Conservation (phyloP, 192 early-diverging fungal genomes). For the Mortierella claussenii region DNA sequence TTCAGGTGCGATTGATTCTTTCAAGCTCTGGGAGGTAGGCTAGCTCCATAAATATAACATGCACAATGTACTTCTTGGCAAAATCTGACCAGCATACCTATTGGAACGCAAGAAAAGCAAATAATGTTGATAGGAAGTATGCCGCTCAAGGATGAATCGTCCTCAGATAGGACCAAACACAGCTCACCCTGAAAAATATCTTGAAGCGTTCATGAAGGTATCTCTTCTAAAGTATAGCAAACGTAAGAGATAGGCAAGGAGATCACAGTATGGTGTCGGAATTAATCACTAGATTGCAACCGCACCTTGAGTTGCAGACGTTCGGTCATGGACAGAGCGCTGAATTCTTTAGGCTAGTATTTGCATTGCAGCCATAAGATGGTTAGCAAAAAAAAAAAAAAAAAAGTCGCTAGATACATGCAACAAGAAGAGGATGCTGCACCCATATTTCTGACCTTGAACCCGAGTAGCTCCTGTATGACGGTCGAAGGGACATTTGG, state of each 20-base stretch:
- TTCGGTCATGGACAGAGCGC: conserved; percentile 9
- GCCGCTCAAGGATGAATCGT: not conserved
- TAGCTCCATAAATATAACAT: conserved; percentile 25
- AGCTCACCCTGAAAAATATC: conserved; percentile 42
- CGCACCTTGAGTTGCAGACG: conserved; percentile 28
- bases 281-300: not conserved
- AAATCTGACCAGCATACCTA: conserved; percentile 31
- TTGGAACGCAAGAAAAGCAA: not conserved
- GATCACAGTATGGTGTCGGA: not conserved
- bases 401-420: not conserved
- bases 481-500: conserved; percentile 20
- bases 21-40: conserved; percentile 26
- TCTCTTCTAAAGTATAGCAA: conserved; percentile 15
- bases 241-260: too few species aligned
- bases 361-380: not conserved
- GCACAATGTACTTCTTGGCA: conserved; percentile 9
- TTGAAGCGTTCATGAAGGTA: conserved; percentile 37
- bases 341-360: conserved; percentile 25
- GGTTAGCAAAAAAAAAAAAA: too few species aligned
- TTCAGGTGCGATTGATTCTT: too few species aligned
- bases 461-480: conserved; percentile 10
- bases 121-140: not conserved
- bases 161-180: not conserved
- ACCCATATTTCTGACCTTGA: conserved; percentile 10
- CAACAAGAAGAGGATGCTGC: not conserved